Percentiles rank a stretch among this genome's conserved stretches.
Evolutionary conservation across 169 alveolate species (phyloP).

Genomic region (Plasmodium cynomolgi): DNA sequence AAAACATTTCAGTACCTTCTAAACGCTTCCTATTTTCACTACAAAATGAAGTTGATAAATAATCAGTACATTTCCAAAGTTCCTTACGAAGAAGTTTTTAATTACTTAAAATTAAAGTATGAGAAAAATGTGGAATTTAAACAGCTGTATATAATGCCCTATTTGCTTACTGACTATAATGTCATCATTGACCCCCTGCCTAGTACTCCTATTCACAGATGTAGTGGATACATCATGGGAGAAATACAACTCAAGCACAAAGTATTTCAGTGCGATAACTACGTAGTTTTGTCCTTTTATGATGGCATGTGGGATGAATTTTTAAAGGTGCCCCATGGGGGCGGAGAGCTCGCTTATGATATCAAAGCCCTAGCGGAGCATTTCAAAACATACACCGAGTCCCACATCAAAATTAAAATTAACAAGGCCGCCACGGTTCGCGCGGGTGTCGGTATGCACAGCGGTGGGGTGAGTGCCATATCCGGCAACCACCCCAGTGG

Average conservation of each 20-base stretch:
- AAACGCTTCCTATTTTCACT: slow-evolving; percentile 60
- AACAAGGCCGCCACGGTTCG: background rate
- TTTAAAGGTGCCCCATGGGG: background rate
- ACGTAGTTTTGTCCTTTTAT: slow-evolving; percentile 52
- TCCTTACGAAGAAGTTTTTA: slow-evolving; percentile 71
- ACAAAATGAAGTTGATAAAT: slow-evolving; percentile 58
- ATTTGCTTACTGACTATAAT: slow-evolving; percentile 47
- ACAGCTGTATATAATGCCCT: slow-evolving; percentile 61
- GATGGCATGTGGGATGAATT: slow-evolving; percentile 73
- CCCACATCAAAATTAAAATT: slow-evolving; percentile 61
- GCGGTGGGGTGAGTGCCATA: background rate
- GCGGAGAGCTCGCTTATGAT: background rate
- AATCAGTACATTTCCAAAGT: slow-evolving; percentile 56
- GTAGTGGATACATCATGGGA: slow-evolving; percentile 71
- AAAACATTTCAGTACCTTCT: slow-evolving; percentile 55
- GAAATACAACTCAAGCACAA: slow-evolving; percentile 73
- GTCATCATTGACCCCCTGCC: slow-evolving; percentile 73
- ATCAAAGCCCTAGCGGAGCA: slow-evolving; percentile 65
- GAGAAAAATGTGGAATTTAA: slow-evolving; percentile 69
- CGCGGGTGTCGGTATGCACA: background rate
- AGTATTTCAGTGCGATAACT: slow-evolving; percentile 67
- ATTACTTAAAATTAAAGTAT: slow-evolving; percentile 59
- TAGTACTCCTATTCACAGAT: slow-evolving; percentile 65
- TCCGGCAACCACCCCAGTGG: background rate
- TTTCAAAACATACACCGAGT: slow-evolving; percentile 53